Evolutionary conservation across 1,284 basidiomycete genomes (phyloP), one percentile per base, ranked within the genome.

Genomic region (Heterobasidion parviporum): DNA sequence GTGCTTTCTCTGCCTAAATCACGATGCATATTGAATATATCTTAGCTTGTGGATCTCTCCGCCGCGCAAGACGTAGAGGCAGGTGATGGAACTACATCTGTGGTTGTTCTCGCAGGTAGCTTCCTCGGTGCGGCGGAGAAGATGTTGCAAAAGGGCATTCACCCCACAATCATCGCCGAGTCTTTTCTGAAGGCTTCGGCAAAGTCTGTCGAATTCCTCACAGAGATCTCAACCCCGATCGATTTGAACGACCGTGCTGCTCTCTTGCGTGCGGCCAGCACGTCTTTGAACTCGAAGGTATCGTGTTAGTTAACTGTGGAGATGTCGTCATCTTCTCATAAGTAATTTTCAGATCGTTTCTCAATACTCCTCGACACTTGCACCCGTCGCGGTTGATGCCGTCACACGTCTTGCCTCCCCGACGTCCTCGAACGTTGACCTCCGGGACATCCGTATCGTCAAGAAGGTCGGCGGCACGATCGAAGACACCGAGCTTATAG

Each of bases 381-480:
- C 97, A 12, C 97, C 97, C 47, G 99, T 99, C 63, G 97, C 97
- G 38, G 97, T 99, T 20, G 81, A 87, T 57, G 94, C 96, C n/a
- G 97, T 99, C 48, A 92, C 88, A 34, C 88, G 93, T 56, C 81
- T 98, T 45, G 86, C 91, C 46, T 89, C 90, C 0, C 79, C 90
- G 2, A 87, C 89, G 9, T 94, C 92, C 8, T 89, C 90, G 3
- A 97, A 94, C 65, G 96, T 99, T 52, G 97, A 99, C 74, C 83
- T 99, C 46, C 82, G 94, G 58, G 96, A 99, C 71, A 91, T 99
- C 67, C 86, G 97, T 52, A 81, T 99, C 61, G 94, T 99, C 56
- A 99, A 98, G 76, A 99, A 98, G 73, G 94, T 99, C 53, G 97
- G 97, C 44, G 97, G 97, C 50, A 99, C 97, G 2, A 99, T 99